Evolutionary conservation across 148 eudicot genomes (phyloP).

Genomic region (Rhododendron kiyosumense): DNA sequence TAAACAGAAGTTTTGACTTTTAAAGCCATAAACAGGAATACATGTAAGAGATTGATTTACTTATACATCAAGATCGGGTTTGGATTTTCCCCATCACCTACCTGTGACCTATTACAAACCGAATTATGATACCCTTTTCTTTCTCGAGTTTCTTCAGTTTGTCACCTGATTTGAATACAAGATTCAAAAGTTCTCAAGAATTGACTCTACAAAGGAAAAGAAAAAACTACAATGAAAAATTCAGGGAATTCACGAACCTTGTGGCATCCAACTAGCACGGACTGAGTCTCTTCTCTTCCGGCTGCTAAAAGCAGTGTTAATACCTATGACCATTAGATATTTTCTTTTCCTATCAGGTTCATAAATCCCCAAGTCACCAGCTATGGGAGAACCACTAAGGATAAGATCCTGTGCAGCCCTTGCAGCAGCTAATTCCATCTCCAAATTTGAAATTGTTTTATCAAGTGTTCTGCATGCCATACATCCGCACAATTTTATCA

Average conservation of each 20-base stretch:
- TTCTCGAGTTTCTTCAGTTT: conserved; percentile 76
- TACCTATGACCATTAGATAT: conserved; percentile 78
- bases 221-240: not conserved
- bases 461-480: conserved; percentile 53
- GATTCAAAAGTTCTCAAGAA: not conserved
- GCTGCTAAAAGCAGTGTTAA: conserved; percentile 92
- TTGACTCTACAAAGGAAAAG: not conserved
- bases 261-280: conserved; percentile 94
- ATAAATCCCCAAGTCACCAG: conserved; percentile 32
- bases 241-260: conserved; percentile 42
- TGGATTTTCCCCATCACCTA: conserved; percentile 9
- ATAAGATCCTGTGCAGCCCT: conserved; percentile 81
- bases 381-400: conserved; percentile 57
- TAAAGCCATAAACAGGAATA: not conserved
- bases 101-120: conserved; percentile 97
- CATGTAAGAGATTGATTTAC: not conserved
- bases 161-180: conserved; percentile 43
- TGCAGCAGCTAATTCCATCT: conserved; percentile 93
- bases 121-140: conserved; percentile 81
- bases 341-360: conserved; percentile 51
- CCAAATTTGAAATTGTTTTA: conserved; percentile 78
- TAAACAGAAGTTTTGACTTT: not conserved
- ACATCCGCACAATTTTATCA: not conserved
- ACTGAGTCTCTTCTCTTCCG: conserved; percentile 90
- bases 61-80: not conserved